phyloP scores from a whole-genome alignment of 163 green algal genomes.

The Trebouxia gelatinosa region DNA sequence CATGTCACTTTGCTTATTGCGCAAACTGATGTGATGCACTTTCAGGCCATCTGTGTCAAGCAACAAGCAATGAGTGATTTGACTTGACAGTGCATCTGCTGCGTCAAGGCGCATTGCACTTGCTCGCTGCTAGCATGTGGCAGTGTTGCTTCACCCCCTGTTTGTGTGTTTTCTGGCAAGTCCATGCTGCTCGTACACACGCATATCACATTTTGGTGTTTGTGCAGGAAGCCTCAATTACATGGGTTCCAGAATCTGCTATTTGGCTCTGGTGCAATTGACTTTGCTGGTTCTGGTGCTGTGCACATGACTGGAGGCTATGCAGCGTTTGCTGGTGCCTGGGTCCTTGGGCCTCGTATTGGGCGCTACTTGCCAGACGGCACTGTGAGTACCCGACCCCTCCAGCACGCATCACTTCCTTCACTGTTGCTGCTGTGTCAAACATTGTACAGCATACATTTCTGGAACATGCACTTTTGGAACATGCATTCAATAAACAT shows the following conservation, averaged over 20 bases:
- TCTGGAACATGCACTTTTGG: no score
- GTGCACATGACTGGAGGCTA: conserved; percentile 53
- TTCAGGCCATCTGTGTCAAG: not conserved
- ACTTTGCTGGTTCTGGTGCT: conserved; percentile 50
- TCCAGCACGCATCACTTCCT: no score
- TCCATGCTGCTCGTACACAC: not conserved
- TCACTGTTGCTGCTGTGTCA: no score
- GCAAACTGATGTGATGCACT: not conserved
- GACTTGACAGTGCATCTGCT: not conserved
- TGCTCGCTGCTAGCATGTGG: not conserved
- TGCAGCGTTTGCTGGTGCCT: conserved; percentile 44
- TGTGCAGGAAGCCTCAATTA: not conserved
- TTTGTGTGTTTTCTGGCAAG: not conserved
- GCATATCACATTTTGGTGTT: not conserved
- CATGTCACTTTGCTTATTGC: not conserved
- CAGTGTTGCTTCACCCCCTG: not conserved
- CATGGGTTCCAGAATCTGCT: conserved; percentile 27
- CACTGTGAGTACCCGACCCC: conserved; percentile 25
- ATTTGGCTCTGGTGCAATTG: conserved; percentile 44
- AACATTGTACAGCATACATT: no score
- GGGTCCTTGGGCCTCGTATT: conserved; percentile 47
- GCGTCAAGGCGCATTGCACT: not conserved
- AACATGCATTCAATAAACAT: no score
- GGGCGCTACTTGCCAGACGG: conserved; percentile 50
- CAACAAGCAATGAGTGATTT: not conserved